Conservation (phyloP, 1,139 yeast genomes). For the Yamadazyma diddensiae region DNA sequence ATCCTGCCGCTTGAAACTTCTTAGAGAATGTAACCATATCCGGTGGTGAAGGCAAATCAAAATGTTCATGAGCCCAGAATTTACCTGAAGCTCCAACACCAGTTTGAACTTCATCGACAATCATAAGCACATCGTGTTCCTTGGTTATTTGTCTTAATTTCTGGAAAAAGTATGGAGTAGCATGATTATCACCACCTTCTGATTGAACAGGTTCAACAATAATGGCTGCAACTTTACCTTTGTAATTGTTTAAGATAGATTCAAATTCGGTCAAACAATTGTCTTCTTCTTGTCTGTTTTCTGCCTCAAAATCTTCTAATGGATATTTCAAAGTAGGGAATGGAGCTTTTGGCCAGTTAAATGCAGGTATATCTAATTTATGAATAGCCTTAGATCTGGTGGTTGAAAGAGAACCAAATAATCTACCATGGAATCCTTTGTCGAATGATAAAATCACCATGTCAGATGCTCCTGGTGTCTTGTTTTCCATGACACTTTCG, state of each 20-base stretch:
- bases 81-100: conserved; percentile 86
- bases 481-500: conserved; percentile 60
- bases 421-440: conserved; percentile 72
- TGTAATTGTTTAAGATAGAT: conserved; percentile 43
- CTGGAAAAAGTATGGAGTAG: conserved; percentile 71
- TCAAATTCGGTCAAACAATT: conserved; percentile 59
- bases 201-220: conserved; percentile 81
- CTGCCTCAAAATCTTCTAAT: conserved; percentile 47
- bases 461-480: conserved; percentile 66
- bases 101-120: conserved; percentile 83
- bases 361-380: conserved; percentile 72
- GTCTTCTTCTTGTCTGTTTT: conserved; percentile 58
- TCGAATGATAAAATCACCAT: conserved; percentile 67
- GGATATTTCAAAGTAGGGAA: conserved; percentile 69
- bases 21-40: conserved; percentile 83
- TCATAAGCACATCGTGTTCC: conserved; percentile 64
- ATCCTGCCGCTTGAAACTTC: conserved; percentile 85
- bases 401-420: conserved; percentile 69
- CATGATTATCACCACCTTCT: conserved; percentile 89
- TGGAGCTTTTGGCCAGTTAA: conserved; percentile 76
- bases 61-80: conserved; percentile 86
- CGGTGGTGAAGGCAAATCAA: conserved; percentile 67
- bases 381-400: conserved; percentile 76
- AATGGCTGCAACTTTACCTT: conserved; percentile 62
- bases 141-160: conserved; percentile 70